A percentile compares a stretch with the other conserved stretches of the same genome.
Conservation (phyloP, 192 early-diverging fungal genomes). For the Cetraspora pellucida region DNA sequence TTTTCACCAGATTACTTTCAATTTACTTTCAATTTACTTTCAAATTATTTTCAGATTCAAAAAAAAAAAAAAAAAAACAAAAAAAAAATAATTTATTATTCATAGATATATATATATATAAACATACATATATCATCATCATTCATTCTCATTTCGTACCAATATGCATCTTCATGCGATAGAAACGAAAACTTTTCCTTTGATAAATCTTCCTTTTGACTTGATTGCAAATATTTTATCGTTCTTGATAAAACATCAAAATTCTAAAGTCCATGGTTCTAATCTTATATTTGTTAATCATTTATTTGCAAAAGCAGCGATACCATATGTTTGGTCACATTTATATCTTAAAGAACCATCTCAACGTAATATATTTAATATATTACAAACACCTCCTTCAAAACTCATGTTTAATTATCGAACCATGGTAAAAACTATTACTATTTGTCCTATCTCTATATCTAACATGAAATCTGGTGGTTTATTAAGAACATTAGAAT, state of each 20-base stretch:
- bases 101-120: no score
- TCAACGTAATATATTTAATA: background rate
- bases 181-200: conserved; percentile 11
- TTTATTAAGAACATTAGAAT: conserved; percentile 18
- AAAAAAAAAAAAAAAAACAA: no score
- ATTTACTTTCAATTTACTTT: no score
- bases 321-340: conserved; percentile 27
- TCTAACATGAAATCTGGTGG: conserved; percentile 25
- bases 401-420: conserved; percentile 29
- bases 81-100: no score
- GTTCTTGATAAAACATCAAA: background rate
- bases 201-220: conserved; percentile 20
- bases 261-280: background rate
- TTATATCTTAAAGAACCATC: conserved; percentile 27
- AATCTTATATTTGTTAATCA: conserved; percentile 17
- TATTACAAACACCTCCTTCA: background rate
- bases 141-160: no score
- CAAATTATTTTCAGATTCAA: no score
- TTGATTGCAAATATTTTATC: conserved; percentile 12
- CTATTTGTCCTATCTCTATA: conserved; percentile 32
- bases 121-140: no score
- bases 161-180: background rate
- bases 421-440: conserved; percentile 11
- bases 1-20: no score
- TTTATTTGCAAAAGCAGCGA: conserved; percentile 8